Conservation (phyloP, 1,284 basidiomycete genomes). For the Ceratorhiza oryzae-sativae region DNA sequence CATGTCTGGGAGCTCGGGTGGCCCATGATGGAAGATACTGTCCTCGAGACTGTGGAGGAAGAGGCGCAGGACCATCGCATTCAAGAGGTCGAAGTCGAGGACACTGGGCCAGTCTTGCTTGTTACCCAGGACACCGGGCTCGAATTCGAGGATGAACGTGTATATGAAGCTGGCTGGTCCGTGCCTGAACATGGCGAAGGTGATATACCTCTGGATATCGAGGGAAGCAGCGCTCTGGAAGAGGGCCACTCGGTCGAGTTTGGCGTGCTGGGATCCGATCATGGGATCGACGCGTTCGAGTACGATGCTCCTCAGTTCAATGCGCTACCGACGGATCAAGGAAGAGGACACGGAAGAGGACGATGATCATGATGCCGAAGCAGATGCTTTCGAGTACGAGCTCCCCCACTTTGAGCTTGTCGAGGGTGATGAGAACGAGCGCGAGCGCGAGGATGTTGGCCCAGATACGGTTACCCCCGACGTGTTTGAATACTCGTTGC, state of each 20-base stretch:
- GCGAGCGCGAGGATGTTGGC: not conserved
- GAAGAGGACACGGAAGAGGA: not conserved
- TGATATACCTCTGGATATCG: not conserved
- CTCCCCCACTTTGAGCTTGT: slow-evolving; percentile 6
- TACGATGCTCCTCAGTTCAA: not conserved
- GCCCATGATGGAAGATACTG: not conserved
- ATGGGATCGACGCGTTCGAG: not conserved
- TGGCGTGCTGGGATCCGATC: not conserved
- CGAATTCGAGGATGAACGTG: not conserved
- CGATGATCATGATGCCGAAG: not conserved
- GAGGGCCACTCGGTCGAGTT: not conserved
- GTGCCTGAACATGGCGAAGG: not conserved
- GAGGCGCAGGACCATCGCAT: not conserved
- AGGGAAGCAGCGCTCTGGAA: not conserved
- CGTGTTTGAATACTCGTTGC: slow-evolving; percentile 27
- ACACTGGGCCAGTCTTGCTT: not conserved
- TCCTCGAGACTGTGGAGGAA: not conserved
- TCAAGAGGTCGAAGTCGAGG: not conserved
- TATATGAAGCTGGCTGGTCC: slow-evolving; percentile 11
- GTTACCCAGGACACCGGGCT: not conserved
- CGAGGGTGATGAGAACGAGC: not conserved
- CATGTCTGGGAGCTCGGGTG: slow-evolving; percentile 19
- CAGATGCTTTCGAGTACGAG: not conserved
- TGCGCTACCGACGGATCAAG: not conserved
- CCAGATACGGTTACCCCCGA: not conserved